Percentiles rank a stretch among this genome's conserved stretches.
phyloP scores from a whole-genome alignment of 164 flowering plant species.

The Akebia trifoliata region DNA sequence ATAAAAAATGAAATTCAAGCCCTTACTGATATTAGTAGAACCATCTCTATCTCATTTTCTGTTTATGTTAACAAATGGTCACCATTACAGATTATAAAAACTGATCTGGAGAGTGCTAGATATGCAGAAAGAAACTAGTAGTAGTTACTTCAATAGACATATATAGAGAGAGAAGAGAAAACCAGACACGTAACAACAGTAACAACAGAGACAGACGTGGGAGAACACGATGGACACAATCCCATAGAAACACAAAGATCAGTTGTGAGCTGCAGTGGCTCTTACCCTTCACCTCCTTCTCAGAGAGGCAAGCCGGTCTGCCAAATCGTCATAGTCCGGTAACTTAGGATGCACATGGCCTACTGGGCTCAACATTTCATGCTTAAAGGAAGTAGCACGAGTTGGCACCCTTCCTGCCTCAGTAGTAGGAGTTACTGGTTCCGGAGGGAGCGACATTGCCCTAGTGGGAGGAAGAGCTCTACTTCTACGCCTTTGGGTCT shows the following conservation, averaged over 20 bases:
- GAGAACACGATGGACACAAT: too few species aligned
- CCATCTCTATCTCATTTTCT: too few species aligned
- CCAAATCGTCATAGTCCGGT: conserved; percentile 57
- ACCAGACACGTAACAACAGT: too few species aligned
- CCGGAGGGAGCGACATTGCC: conserved; percentile 62
- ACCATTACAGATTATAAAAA: too few species aligned
- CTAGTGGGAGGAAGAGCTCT: conserved; percentile 35
- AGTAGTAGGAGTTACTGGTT: conserved; percentile 37
- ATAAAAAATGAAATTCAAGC: too few species aligned
- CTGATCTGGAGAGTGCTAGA: too few species aligned
- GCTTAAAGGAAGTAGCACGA: conserved; percentile 61
- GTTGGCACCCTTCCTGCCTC: conserved; percentile 35
- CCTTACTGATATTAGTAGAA: too few species aligned
- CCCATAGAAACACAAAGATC: not conserved
- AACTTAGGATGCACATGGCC: conserved; percentile 62
- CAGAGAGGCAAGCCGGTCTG: conserved; percentile 59
- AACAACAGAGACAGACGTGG: too few species aligned
- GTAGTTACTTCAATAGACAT: too few species aligned
- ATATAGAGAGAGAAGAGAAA: too few species aligned
- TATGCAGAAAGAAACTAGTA: too few species aligned
- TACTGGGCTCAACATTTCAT: conserved; percentile 20
- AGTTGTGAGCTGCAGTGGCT: not conserved
- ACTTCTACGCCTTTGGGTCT: conserved; percentile 13
- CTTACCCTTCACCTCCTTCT: conserved; percentile 20
- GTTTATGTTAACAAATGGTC: too few species aligned